These are phyloP conservation scores for Achaetomiella virescens DNA, from an alignment of 495 filamentous ascomycete species.

Conservation along the genomic window DNA sequence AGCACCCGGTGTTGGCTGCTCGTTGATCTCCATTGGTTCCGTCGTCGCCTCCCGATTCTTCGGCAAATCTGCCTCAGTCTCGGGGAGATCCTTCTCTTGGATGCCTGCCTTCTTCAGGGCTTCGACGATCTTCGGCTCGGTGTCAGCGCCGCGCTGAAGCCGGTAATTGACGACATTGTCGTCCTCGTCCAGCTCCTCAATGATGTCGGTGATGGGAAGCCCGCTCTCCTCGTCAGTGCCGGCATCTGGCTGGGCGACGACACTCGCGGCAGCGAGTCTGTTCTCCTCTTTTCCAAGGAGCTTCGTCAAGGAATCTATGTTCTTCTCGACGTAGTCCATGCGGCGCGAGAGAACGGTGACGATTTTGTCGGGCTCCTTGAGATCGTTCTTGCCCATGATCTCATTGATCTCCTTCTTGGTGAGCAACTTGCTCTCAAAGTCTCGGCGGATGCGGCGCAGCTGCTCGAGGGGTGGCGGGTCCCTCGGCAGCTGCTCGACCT, in stretches of 20 bases:
- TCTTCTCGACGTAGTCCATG: conserved; percentile 82
- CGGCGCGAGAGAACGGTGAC: conserved; percentile 65
- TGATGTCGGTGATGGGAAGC: conserved; percentile 76
- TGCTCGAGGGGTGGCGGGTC: conserved; percentile 50
- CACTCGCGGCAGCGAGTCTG: conserved; percentile 49
- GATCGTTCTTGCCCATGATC: conserved; percentile 53
- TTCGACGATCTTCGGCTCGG: conserved; percentile 56
- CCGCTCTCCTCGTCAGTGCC: conserved; percentile 53
- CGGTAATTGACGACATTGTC: conserved; percentile 70
- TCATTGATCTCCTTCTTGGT: conserved; percentile 54
- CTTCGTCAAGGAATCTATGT: conserved; percentile 62
- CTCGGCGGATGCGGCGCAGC: conserved; percentile 33
- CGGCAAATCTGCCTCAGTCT: conserved; percentile 12
- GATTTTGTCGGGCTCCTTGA: conserved; percentile 51
- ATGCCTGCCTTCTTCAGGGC: conserved; percentile 62
- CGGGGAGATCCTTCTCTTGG: conserved; percentile 15
- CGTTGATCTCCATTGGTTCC: not conserved
- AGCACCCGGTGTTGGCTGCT: not conserved
- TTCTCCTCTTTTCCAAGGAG: conserved; percentile 62
- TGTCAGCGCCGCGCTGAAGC: conserved; percentile 54
- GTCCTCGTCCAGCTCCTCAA: conserved; percentile 88
- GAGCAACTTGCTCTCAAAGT: conserved; percentile 40
- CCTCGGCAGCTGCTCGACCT: conserved; percentile 49
- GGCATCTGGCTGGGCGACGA: conserved; percentile 42
- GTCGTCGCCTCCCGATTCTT: not conserved